phyloP scores from a whole-genome alignment of 129 eudicot genomes.

The Cynara cardunculus region DNA sequence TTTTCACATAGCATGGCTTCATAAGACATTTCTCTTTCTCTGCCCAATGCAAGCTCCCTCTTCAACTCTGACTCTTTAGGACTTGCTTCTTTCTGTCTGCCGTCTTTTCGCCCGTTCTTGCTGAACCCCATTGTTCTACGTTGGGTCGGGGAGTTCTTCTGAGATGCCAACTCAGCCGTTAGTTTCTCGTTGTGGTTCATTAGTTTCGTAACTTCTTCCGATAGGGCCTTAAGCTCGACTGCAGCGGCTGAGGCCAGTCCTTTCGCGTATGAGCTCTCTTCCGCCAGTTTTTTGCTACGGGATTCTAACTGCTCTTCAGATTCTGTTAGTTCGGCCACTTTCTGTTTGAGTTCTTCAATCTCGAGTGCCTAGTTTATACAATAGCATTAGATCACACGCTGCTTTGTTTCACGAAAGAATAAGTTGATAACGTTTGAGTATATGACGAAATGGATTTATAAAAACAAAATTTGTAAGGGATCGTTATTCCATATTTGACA shows the following conservation, averaged over 20 bases:
- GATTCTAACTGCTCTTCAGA: constrained; percentile 64
- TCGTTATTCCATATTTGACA: no score
- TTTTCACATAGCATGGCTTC: constrained; percentile 77
- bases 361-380: constrained; percentile 43
- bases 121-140: constrained; percentile 37
- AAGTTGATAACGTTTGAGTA: neutral
- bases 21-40: constrained; percentile 72
- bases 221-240: constrained; percentile 84
- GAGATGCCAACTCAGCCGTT: constrained; percentile 43
- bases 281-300: constrained; percentile 78
- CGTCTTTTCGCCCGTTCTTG: constrained; percentile 67
- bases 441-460: neutral
- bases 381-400: constrained; percentile 4
- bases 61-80: constrained; percentile 49
- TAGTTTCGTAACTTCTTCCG: constrained; percentile 94
- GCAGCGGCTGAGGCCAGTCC: constrained; percentile 99
- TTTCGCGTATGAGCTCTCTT: constrained; percentile 94
- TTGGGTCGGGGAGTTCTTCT: constrained; percentile 57
- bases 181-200: constrained; percentile 89
- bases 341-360: constrained; percentile 63
- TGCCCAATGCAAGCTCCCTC: constrained; percentile 71
- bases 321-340: constrained; percentile 49
- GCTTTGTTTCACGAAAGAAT: neutral
- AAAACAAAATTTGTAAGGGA: no score
- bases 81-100: constrained; percentile 58